phyloP scores from a whole-genome alignment of 129 eudicot genomes.

The Oenanthe sinensis region DNA sequence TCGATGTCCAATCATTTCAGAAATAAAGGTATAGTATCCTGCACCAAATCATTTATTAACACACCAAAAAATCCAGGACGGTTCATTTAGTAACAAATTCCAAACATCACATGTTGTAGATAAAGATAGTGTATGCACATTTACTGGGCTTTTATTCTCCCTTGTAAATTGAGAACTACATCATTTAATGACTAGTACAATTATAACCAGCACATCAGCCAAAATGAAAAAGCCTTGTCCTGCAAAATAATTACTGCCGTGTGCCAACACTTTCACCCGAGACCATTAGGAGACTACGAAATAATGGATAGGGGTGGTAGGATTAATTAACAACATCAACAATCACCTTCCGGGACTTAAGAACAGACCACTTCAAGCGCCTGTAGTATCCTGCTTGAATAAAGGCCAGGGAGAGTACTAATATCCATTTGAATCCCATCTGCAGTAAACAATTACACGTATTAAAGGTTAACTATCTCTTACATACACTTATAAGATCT shows the following conservation, averaged over 20 bases:
- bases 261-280: background rate
- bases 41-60: background rate
- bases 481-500: background rate
- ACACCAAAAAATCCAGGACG: background rate
- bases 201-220: background rate
- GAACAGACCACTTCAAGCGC: slow-evolving; percentile 76
- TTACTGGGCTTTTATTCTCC: slow-evolving; percentile 5
- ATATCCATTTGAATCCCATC: slow-evolving; percentile 97
- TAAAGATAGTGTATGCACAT: slow-evolving; percentile 5
- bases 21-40: background rate
- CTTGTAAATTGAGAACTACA: background rate
- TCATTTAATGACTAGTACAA: slow-evolving; percentile 2
- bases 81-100: background rate
- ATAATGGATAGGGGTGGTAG: background rate
- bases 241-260: slow-evolving; percentile 1
- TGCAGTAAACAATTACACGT: slow-evolving; percentile 19
- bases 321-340: slow-evolving; percentile 72
- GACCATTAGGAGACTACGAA: background rate
- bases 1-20: no score
- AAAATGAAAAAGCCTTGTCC: background rate
- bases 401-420: slow-evolving; percentile 72
- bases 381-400: slow-evolving; percentile 86
- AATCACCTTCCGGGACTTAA: slow-evolving; percentile 78
- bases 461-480: background rate
- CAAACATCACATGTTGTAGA: background rate